Base-by-base conservation (phyloP, 2,329 filamentous ascomycete genomes). In the Ophiostoma australiae region DNA sequence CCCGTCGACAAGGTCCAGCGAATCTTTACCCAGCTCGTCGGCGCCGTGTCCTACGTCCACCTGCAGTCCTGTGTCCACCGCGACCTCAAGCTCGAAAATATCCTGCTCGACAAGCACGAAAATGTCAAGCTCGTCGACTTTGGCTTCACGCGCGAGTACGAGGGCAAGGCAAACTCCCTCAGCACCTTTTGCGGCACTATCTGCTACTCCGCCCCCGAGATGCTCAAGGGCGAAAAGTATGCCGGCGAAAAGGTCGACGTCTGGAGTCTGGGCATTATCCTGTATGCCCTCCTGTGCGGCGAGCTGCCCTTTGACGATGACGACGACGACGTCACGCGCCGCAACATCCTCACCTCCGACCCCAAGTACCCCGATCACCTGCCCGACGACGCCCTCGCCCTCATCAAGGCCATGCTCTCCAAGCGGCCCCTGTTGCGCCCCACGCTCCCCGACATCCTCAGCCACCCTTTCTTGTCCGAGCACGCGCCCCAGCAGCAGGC, bases 41-140 rank as follows among this genome's bases (percentile, higher is more conserved):
- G 95, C 74, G 94, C 95, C 23, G 95, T 99, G 44, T 89, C 90
- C 70, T 98, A 98, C 79, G 95, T 99, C 52, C 95, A 99, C 81
- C 90, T 90, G 79, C 94, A 97, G 77, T 94, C 91, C 6, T 99
- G 95, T 78, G 95, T 99, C 44, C 95, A 99, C 80, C 92, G 95
- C 76, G 95, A 99, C 79, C 83, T 99, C 70, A 99, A 99, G 81
- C 86, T 99, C 77, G 95, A 99, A 79, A 97, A 97, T 77, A 97
- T 99, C 72, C 83, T 99, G 66, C 86, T 99, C 75, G 95, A 99
- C 82, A 98, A 96, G 80, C 86, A 97, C 78, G 94, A 96, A 78
- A 97, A 98, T 77, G 95, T 99, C 75, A 99, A 99, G 81, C 83
- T 99, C 73, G 94, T 96, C 75, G 95, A 99, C 79, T 99, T 99